Conservation (phyloP, 2,329 filamentous ascomycete species). For the Lachnellula arida region DNA sequence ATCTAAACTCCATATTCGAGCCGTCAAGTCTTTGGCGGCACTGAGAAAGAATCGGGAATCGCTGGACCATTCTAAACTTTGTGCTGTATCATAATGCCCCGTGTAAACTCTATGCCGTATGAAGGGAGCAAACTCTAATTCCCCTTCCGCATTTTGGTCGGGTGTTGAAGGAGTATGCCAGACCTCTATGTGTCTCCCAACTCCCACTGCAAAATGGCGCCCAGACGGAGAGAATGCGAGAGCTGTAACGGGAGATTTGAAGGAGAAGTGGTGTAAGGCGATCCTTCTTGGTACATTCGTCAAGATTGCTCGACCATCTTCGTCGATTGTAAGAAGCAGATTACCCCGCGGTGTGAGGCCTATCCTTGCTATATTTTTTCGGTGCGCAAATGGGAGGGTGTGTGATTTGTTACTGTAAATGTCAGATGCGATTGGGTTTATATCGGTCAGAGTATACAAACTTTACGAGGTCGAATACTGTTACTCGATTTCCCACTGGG, state of each 20-base stretch:
- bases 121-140: constrained; percentile 93
- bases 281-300: constrained; percentile 85
- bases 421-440: constrained; percentile 9
- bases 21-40: constrained; percentile 85
- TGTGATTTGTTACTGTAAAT: constrained; percentile 71
- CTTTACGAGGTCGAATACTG: constrained; percentile 95
- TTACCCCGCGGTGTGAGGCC: constrained; percentile 88
- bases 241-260: constrained; percentile 75
- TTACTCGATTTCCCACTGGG: constrained; percentile 92
- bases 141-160: constrained; percentile 70
- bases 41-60: constrained; percentile 95
- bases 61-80: constrained; percentile 88
- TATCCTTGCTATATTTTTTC: constrained; percentile 85
- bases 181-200: constrained; percentile 85
- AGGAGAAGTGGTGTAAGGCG: constrained; percentile 91
- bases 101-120: constrained; percentile 80
- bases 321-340: constrained; percentile 86
- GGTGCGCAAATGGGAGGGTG: constrained; percentile 85
- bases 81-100: constrained; percentile 83
- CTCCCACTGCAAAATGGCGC: constrained; percentile 80
- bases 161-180: constrained; percentile 95
- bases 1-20: constrained; percentile 90
- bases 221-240: constrained; percentile 90
- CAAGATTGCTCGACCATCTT: constrained; percentile 88
- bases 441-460: constrained; percentile 40